Evolutionary conservation across 2,329 filamentous ascomycete species (phyloP).

Genomic region (Blastomyces silverae): DNA sequence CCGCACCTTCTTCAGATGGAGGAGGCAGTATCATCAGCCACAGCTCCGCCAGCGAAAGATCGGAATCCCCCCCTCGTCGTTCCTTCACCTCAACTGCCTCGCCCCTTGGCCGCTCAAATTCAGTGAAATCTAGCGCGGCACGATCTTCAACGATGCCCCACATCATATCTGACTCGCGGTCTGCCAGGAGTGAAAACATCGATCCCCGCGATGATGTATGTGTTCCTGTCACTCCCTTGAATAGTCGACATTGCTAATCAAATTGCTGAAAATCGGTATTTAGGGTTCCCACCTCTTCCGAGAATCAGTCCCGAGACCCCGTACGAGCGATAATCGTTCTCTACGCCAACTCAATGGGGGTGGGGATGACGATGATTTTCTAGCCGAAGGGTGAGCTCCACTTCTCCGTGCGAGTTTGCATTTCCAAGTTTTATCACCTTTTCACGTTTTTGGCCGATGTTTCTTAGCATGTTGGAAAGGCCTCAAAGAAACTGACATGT

Average conservation of each 20-base stretch:
- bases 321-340: background rate
- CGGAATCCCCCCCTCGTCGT: constrained; percentile 33
- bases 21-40: constrained; percentile 32
- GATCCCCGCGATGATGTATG: constrained; percentile 38
- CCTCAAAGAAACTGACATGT: constrained; percentile 8
- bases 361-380: background rate
- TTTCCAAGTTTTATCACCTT: background rate
- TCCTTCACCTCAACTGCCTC: constrained; percentile 35
- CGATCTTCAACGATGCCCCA: background rate
- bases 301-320: background rate
- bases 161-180: constrained; percentile 28
- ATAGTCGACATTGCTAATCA: background rate
- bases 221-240: constrained; percentile 11
- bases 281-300: constrained; percentile 5
- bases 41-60: constrained; percentile 37
- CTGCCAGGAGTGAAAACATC: constrained; percentile 33
- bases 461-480: background rate
- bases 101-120: constrained; percentile 33
- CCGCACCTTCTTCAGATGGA: constrained; percentile 25
- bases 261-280: background rate
- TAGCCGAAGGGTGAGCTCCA: constrained; percentile 5
- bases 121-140: constrained; percentile 26
- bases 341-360: background rate
- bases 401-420: background rate
- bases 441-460: background rate